Base-by-base conservation (phyloP, 176 grass and related monocot genomes). In the Oropetium thomaeum region DNA sequence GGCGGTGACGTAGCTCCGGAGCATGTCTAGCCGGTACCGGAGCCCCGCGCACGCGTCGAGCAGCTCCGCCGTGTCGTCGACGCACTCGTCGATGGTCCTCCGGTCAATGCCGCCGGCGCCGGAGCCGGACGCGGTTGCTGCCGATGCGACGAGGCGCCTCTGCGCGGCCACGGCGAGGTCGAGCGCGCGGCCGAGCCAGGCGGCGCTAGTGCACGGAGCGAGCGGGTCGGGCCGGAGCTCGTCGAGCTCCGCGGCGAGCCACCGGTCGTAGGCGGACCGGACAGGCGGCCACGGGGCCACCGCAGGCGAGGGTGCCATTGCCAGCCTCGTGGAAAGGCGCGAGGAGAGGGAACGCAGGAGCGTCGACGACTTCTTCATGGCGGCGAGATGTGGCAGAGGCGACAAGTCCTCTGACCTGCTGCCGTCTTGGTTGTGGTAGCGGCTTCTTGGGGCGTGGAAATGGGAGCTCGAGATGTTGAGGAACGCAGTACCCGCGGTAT, bases 211-310 rank as follows among this genome's bases (percentile, higher is more conserved):
- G 80, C 38, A 91, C 11, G 81, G 73, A 8, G 71, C 37, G 28
- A 69, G 31, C 19, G 86, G 78, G 55, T 55, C 34, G 35, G 81
- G 31, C 12, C 85, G 90, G 74, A 97, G 90, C 63, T 87, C 85
- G 33, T 93, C 81, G 67, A 97, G 81, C 83, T 93, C 94, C 20
- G 88, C 71, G 17, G 84, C 74, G 28, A 97, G 81, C 90, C 94
- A 97, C 27, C 82, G 90, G 88, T 93, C 94, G 77, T 93, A 91
- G 33, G 80, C 77, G 0, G 90, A 81, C 14, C 88, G 86, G 20
- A 89, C 81, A 4, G 90, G 94, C 5, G 94, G 90, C 94, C 94
- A 97, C 0, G 94, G 94, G 0, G 71, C 65, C 69, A 97, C 83
- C 2, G 61, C 78, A 31, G 80, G 78, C 12, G 83, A 78, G 7